Evolutionary conservation across 495 filamentous ascomycete species (phyloP).

Genomic region (Penicillium daleae): DNA sequence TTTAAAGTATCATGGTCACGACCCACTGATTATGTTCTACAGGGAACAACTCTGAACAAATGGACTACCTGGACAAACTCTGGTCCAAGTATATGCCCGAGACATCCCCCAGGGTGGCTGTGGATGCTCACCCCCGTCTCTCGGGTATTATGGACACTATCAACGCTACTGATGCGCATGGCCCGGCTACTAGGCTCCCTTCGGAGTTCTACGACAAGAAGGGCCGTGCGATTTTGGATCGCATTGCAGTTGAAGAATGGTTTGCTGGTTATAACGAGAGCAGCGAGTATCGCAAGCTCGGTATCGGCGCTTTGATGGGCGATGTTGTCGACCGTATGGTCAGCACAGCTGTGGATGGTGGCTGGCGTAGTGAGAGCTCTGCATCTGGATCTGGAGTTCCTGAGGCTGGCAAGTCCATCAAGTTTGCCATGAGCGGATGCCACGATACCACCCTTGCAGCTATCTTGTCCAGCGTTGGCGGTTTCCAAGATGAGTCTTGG

Average conservation of each 20-base stretch:
- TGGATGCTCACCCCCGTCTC: conserved; percentile 82
- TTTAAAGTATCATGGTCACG: not conserved
- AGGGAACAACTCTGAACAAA: conserved; percentile 79
- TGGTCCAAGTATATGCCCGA: conserved; percentile 85
- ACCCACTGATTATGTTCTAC: not conserved
- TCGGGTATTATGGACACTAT: conserved; percentile 93
- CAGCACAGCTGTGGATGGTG: conserved; percentile 63
- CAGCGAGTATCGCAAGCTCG: conserved; percentile 80
- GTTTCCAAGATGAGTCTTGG: conserved; percentile 75
- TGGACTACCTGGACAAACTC: conserved; percentile 77
- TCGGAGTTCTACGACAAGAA: conserved; percentile 85
- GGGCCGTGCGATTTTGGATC: conserved; percentile 70
- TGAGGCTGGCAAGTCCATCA: conserved; percentile 59
- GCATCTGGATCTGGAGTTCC: conserved; percentile 48
- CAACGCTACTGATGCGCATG: conserved; percentile 87
- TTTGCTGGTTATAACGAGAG: conserved; percentile 84
- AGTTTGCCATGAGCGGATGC: conserved; percentile 79
- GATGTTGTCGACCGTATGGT: conserved; percentile 88
- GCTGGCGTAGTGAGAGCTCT: conserved; percentile 59
- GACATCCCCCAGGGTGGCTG: conserved; percentile 66
- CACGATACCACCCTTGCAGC: conserved; percentile 94
- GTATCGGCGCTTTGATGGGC: conserved; percentile 81
- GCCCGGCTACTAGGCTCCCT: conserved; percentile 74
- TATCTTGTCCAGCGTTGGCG: conserved; percentile 76
- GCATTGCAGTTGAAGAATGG: conserved; percentile 90